These are phyloP conservation scores for Alternaria brassicae DNA, from an alignment of 2,329 filamentous ascomycete species.

Conservation along the genomic window DNA sequence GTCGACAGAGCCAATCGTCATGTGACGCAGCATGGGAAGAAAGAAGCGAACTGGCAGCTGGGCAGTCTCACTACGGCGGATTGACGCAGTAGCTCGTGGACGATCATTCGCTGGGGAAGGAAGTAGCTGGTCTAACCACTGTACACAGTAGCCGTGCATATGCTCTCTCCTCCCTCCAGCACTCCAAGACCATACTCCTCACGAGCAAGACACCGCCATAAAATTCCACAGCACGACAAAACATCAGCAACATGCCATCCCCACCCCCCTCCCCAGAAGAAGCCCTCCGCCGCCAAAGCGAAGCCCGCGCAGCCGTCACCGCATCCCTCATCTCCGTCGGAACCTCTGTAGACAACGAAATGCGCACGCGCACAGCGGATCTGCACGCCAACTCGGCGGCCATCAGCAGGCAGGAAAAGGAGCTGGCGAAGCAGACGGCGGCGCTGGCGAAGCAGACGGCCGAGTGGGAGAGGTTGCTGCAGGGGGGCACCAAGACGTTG, in stretches of 20 bases:
- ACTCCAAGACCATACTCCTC: not conserved
- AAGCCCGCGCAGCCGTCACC: constrained; percentile 60
- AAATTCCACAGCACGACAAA: not conserved
- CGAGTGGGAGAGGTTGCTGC: constrained; percentile 68
- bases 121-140: constrained; percentile 18
- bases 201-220: not conserved
- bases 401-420: constrained; percentile 71
- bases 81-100: not conserved
- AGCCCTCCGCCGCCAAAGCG: constrained; percentile 49
- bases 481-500: constrained; percentile 67
- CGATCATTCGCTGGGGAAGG: constrained; percentile 7
- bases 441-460: constrained; percentile 69
- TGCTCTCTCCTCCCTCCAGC: not conserved
- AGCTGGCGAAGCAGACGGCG: constrained; percentile 67
- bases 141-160: constrained; percentile 6
- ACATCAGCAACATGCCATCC: constrained; percentile 33
- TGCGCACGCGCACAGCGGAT: constrained; percentile 71
- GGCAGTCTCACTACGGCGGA: not conserved
- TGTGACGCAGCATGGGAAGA: not conserved
- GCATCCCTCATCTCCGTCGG: constrained; percentile 64
- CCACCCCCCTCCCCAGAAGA: constrained; percentile 29
- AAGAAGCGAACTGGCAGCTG: not conserved
- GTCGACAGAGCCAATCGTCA: constrained; percentile 7
- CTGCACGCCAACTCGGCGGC: constrained; percentile 73
- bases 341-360: constrained; percentile 72